Conservation (phyloP, 164 flowering plant species). For the Vitis rotundifolia region DNA sequence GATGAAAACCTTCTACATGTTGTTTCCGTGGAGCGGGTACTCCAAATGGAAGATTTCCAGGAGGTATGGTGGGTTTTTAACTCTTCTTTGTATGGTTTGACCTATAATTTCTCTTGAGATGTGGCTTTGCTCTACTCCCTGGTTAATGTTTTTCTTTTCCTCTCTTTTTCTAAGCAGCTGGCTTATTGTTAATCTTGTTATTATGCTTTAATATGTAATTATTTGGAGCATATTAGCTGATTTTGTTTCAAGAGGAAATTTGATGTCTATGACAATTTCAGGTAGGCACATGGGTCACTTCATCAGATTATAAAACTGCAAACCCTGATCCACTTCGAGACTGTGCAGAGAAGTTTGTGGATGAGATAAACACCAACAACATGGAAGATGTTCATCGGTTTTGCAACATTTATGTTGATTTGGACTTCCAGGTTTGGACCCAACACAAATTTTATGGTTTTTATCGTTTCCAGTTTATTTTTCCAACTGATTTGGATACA, state of each 20-base stretch:
- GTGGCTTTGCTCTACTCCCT: not conserved
- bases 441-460: not conserved
- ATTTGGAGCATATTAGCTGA: not conserved
- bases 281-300: conserved; percentile 68
- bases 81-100: not conserved
- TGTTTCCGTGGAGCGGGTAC: conserved; percentile 62
- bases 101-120: not conserved
- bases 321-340: conserved; percentile 87
- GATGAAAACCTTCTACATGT: conserved; percentile 52
- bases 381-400: conserved; percentile 78
- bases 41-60: conserved; percentile 71
- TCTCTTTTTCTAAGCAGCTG: too few species aligned
- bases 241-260: not conserved
- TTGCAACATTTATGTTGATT: conserved; percentile 71
- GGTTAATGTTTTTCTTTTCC: not conserved
- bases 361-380: conserved; percentile 70
- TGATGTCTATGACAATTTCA: conserved; percentile 25
- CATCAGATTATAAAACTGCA: conserved; percentile 69
- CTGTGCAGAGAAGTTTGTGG: conserved; percentile 64
- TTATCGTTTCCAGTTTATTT: not conserved
- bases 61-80: conserved; percentile 51
- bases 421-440: conserved; percentile 59
- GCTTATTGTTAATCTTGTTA: too few species aligned
- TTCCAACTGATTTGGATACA: not conserved
- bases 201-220: not conserved